Conservation (phyloP, 169 alveolate genomes). For the Babesia caballi region DNA sequence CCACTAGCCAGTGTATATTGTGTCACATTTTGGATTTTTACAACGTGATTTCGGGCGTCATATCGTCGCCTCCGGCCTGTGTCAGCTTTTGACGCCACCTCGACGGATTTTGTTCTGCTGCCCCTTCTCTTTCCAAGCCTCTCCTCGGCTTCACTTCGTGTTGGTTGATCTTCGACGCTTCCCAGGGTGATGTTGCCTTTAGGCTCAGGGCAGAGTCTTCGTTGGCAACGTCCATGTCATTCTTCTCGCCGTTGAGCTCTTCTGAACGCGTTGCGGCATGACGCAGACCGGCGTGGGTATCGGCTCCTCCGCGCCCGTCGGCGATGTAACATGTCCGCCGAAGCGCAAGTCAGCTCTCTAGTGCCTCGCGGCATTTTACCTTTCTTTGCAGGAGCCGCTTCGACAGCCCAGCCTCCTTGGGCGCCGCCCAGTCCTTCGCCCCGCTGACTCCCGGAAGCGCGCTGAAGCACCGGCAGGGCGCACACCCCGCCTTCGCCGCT, state of each 20-base stretch:
- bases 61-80: no score
- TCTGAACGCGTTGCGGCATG: background rate
- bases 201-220: no score
- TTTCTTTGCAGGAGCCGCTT: slow-evolving; percentile 34
- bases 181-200: background rate
- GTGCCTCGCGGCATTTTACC: background rate
- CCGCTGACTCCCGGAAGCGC: background rate
- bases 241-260: no score
- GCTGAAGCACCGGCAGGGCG: no score
- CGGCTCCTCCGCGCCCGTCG: background rate
- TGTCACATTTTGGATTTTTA: no score
- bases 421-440: background rate
- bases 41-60: no score
- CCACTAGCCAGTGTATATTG: no score
- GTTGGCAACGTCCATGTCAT: no score
- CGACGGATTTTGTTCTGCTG: no score
- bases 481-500: background rate
- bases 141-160: no score
- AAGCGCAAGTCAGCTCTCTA: slow-evolving; percentile 37
- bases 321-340: background rate
- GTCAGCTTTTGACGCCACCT: no score
- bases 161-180: background rate
- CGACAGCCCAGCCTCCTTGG: slow-evolving; percentile 2
- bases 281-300: background rate
- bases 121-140: no score